Percentiles rank a stretch among this genome's conserved stretches.
Conservation (phyloP, 2,329 filamentous ascomycete genomes). For the Hymenotorrendiella dingleyae region DNA sequence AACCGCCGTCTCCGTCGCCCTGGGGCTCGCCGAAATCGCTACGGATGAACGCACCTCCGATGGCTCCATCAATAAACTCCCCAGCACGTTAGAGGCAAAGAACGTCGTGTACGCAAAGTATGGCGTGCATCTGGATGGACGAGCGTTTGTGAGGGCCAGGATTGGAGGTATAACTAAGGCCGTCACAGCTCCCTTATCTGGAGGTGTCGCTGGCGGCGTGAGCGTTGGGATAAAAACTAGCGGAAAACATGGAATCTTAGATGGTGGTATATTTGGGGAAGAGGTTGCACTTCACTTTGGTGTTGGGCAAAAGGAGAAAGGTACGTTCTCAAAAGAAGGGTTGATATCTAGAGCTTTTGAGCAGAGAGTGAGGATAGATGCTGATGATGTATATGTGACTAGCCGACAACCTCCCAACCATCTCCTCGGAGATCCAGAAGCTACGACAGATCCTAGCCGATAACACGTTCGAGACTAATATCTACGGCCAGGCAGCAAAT, state of each 20-base stretch:
- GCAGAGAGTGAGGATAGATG: too few relatives aligned
- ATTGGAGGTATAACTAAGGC: conserved; percentile 40
- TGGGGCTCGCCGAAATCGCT: conserved; percentile 46
- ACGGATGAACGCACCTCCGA: conserved; percentile 41
- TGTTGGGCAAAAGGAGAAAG: conserved; percentile 33
- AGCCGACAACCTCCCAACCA: conserved; percentile 25
- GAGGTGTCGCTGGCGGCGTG: conserved; percentile 35
- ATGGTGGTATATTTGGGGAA: conserved; percentile 37
- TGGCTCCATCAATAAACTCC: conserved; percentile 33
- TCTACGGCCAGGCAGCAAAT: conserved; percentile 34
- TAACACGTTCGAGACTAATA: conserved; percentile 32
- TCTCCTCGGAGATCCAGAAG: conserved; percentile 28
- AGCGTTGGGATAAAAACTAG: conserved; percentile 37
- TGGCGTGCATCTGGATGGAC: conserved; percentile 36
- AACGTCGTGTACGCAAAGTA: conserved; percentile 36
- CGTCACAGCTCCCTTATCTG: conserved; percentile 34
- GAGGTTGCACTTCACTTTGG: conserved; percentile 39
- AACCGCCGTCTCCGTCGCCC: conserved; percentile 40
- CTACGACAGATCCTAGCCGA: conserved; percentile 34
- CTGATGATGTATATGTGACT: conserved; percentile 6
- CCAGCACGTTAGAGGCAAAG: conserved; percentile 24
- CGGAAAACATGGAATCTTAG: conserved; percentile 32
- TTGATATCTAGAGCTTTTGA: too few relatives aligned
- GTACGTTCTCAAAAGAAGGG: conserved; percentile 23
- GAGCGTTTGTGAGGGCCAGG: conserved; percentile 36